Base-by-base conservation (phyloP, 2,329 filamentous ascomycete species). In the Gyromitra esculenta region DNA sequence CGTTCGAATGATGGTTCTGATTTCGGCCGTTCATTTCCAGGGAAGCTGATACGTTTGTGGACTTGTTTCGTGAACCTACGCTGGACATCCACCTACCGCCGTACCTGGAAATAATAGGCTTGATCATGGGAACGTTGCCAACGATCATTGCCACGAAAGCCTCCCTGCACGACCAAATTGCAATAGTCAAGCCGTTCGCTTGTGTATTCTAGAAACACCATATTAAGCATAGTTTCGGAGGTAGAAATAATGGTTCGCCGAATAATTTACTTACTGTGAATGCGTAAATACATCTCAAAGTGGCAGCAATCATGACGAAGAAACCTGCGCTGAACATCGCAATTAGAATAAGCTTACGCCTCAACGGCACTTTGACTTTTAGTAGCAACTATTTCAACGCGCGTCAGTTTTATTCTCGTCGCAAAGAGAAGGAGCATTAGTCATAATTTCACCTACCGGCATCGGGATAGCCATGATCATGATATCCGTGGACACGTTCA, bases 251-350 rank as follows among this genome's bases (percentile, higher is more conserved):
- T 5, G 1, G n/a, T 45, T 31, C 48, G 18, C 18, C n/a, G 8
- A 15, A 13, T 7, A 52, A 7, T 8, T 9, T 35, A n/a, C 67
- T 62, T 39, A 71, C 67, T 15, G 71, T 73, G 25, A 73, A 76
- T 45, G 57, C 84, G 82, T 85, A 37, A 87, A 87, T 84, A 68
- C 86, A 87, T 54, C 88, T 87, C 7, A 89, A 82, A 71, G 89
- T 85, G 2, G 86, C 87, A 21, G 86, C 86, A 52, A 86, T 84
- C 79, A 87, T 88, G 62, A 89, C 86, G 79, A 89, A 88, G 11
- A 86, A 79, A 5, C 87, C 88, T 11, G 87, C 87, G 45, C 85
- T 85, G 81, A 89, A 89, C 15, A 90, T 83, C 3, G 88, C 75
- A 1, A 87, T 83, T 0, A 89, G 83, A 1, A 86, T 85, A 0